Base-by-base conservation (phyloP, 176 grass and related monocot genomes). In the Oryza rufipogon region DNA sequence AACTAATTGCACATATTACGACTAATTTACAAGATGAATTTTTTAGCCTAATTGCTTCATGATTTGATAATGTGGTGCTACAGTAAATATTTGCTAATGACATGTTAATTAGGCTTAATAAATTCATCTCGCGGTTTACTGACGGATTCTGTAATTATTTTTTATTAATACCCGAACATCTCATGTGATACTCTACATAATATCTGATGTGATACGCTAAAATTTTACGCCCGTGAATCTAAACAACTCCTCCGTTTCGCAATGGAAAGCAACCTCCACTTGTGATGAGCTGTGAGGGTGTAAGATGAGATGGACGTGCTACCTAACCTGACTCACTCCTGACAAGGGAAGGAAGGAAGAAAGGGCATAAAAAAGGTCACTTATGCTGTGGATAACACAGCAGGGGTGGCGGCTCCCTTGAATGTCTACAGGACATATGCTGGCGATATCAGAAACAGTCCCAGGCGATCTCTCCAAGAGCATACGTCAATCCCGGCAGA, bases 321-420 rank as follows among this genome's bases (percentile, higher is more conserved):
- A 89, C 88, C 78, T 14, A 85, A 89, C 30, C 51, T 22, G 48
- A 41, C 68, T 17, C 11, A 17, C 4, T 56, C 17, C 16, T 58
- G 54, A 58, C 54, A 58, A 5, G 54, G 54, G 54, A 58, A 49
- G 28, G 20, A 64, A 71, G n/a, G 20, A 64, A 71, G n/a, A 34
- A 71, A 61, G 42, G 1, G 51, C 9, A 30, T 49, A 58, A 58
- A 17, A 33, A 32, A 75, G 11, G 47, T 51, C 81, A 70, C 63
- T 41, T 63, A 23, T 9, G 69, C 32, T 22, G 69, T 17, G 66
- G 82, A 89, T 76, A 71, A 85, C 71, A 52, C 4, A 70, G 28
- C 73, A 22, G 33, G 33, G 64, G 15, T 85, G 81, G 80, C 20
- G 76, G 63, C 61, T n/a, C 38, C 47, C 58, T 6, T 9, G 73